Base-by-base conservation (phyloP, 257 asterid genomes). In the Verbascum thapsus region DNA sequence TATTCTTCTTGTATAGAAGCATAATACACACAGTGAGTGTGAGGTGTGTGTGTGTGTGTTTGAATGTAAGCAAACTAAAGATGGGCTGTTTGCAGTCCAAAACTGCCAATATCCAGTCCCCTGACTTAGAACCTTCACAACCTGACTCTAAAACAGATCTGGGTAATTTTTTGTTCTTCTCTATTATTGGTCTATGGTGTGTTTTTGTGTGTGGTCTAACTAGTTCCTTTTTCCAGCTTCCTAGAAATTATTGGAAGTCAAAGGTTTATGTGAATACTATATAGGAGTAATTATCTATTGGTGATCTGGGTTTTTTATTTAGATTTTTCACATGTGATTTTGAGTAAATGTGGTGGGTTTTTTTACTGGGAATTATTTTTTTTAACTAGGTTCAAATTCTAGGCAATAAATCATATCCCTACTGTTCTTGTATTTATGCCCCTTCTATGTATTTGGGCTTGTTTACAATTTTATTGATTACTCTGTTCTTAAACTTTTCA, bases 81-180 rank as follows among this genome's bases (percentile, higher is more conserved):
- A 84, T 84, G 90, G 90, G 90, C 83, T 84, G 90, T 78, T 72
- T 84, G 61, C 90, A 81, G 90, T 84, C 90, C 90, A 84, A 78
- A 74, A 84, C 90, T 58, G 87, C 78, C 43, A 81, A 78, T 76
- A 80, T 81, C 69, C 87, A 75, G 67, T 84, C 90, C 17, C 87
- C 87, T 58, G 87, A 84, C 70, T 79, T 74, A 66, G 82, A 81
- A 63, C 83, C 90, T 7, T 38, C 83, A 32, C 83, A 65, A 39
- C 73, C 80, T 8, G 90, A 84, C 58, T 63, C 90, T 1, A 84
- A 84, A 72, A 81, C 83, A 74, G 90, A 84, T 84, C 83, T 72
- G 69, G 85, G 90, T 84, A 84, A 53, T 43, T 16, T 62, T 53
- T 66, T 39, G 42, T 63, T 54, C 32, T 26, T 26, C 32, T 26